Conservation (phyloP, 257 asterid genomes). For the Pogostemon cablin region DNA sequence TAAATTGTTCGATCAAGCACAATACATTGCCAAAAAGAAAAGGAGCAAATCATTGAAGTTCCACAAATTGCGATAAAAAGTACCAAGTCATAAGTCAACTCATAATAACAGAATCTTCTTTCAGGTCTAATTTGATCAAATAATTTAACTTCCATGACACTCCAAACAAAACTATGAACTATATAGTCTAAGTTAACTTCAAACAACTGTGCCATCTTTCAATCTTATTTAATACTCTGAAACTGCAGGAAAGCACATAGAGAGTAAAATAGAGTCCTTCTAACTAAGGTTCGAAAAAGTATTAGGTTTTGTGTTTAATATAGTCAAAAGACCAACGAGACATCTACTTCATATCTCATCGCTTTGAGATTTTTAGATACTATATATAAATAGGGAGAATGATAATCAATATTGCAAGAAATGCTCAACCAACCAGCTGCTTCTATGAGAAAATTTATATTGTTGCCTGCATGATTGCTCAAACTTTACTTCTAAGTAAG, state of each 20-base stretch:
- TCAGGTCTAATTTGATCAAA: background rate
- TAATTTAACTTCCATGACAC: no score
- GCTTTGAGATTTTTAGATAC: background rate
- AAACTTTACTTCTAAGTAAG: slow-evolving; percentile 7
- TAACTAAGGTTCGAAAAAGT: background rate
- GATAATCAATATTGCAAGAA: background rate
- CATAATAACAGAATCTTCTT: background rate
- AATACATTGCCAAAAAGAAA: background rate
- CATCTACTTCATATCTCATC: slow-evolving; percentile 15
- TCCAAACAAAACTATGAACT: no score
- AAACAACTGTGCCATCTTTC: no score
- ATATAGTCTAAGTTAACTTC: no score
- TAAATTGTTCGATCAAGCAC: background rate
- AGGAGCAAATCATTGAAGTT: slow-evolving; percentile 6
- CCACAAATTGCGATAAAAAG: background rate
- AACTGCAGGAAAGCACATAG: slow-evolving; percentile 1
- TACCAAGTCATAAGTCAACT: background rate
- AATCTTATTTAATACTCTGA: background rate
- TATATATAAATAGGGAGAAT: background rate
- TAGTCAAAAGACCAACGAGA: background rate
- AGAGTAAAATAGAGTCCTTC: background rate
- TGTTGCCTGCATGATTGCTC: background rate
- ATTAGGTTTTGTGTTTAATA: background rate
- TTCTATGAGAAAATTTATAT: slow-evolving; percentile 2
- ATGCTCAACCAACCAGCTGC: slow-evolving; percentile 4